Evolutionary conservation across 2,329 filamentous ascomycete species (phyloP).

Genomic region (Fusarium sp.): DNA sequence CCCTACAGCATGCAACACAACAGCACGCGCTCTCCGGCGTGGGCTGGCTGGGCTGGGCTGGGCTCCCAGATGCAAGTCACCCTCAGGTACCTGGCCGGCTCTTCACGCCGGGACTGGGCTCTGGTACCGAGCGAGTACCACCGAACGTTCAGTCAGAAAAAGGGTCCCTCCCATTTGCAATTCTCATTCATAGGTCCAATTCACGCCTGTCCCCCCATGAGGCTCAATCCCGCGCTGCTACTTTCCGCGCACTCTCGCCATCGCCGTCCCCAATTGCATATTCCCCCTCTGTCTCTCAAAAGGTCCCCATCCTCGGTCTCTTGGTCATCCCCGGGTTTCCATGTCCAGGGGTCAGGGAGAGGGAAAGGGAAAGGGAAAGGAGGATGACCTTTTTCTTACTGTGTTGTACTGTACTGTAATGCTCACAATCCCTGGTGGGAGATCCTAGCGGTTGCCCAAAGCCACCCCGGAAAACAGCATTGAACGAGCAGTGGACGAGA

Average conservation of each 20-base stretch:
- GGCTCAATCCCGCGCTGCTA: constrained; percentile 27
- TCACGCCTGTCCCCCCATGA: constrained; percentile 1
- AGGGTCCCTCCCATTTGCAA: not conserved
- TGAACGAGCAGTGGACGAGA: constrained; percentile 21
- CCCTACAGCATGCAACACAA: not conserved
- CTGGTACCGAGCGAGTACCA: constrained; percentile 2
- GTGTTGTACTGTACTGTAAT: not conserved
- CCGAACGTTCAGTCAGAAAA: not conserved
- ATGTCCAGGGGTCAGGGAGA: constrained; percentile 1
- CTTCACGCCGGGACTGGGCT: not conserved
- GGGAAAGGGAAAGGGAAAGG: not conserved
- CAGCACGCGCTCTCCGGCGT: not conserved
- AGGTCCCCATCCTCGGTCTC: constrained; percentile 12
- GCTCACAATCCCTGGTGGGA: constrained; percentile 24
- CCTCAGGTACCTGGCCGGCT: constrained; percentile 16
- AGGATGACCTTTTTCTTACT: not conserved
- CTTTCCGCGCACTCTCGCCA: constrained; percentile 26
- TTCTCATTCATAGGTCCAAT: constrained; percentile 9
- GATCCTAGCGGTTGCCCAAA: constrained; percentile 33
- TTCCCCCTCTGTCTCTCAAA: constrained; percentile 2
- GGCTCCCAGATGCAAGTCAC: constrained; percentile 19
- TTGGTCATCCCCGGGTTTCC: constrained; percentile 24
- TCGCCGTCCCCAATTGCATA: constrained; percentile 36
- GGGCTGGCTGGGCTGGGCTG: not conserved
- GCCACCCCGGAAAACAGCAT: constrained; percentile 32